Conservation (phyloP, 169 alveolate genomes). For the Theileria equi region DNA sequence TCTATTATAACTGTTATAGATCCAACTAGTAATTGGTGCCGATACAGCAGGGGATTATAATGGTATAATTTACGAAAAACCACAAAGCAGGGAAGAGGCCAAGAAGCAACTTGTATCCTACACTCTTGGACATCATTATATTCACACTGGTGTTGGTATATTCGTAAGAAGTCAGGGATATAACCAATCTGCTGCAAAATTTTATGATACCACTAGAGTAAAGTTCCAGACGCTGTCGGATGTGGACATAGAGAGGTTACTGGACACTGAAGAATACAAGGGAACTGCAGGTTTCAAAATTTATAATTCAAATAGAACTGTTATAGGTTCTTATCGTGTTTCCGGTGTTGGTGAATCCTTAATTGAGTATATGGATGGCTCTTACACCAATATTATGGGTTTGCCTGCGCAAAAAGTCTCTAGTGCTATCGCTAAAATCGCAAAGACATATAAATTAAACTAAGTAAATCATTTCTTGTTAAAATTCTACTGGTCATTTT, state of each 20-base stretch:
- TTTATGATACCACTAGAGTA: conserved; percentile 56
- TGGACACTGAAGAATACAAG: conserved; percentile 47
- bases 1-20: conserved; percentile 2
- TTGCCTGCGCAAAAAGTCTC: conserved; percentile 65
- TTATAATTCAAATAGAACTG: conserved; percentile 2
- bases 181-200: conserved; percentile 18
- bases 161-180: conserved; percentile 25
- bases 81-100: conserved; percentile 65
- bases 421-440: conserved; percentile 6
- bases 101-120: conserved; percentile 48
- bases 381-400: conserved; percentile 70
- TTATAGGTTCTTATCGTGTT: conserved; percentile 68
- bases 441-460: background rate
- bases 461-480: no score
- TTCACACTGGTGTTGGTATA: conserved; percentile 69
- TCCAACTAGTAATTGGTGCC: conserved; percentile 53
- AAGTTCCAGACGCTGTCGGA: conserved; percentile 61
- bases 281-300: conserved; percentile 52
- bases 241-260: conserved; percentile 61
- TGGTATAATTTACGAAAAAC: conserved; percentile 71
- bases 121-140: conserved; percentile 45
- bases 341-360: conserved; percentile 66
- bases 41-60: conserved; percentile 67
- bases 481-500: no score
- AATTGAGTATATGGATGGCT: conserved; percentile 66